Conservation (phyloP, 2,329 filamentous ascomycete species). For the Orbilia ellipsospora region DNA sequence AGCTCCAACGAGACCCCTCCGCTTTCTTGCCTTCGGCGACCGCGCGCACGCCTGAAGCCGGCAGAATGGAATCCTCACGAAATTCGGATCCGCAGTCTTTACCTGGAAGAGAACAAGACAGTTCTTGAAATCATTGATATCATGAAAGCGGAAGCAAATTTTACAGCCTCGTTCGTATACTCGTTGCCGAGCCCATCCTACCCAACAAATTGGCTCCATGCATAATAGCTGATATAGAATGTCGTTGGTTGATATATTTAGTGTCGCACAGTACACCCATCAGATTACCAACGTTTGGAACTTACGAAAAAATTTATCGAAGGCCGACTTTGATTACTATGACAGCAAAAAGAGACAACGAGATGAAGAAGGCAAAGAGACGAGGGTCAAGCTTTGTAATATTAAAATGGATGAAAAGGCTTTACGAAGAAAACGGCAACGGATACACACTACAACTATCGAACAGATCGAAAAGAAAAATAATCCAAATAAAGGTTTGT, state of each 20-base stretch:
- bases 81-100: not conserved
- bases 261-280: constrained; percentile 10
- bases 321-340: constrained; percentile 13
- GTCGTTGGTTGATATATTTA: not conserved
- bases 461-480: not conserved
- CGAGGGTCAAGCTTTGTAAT: constrained; percentile 12
- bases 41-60: no score
- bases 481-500: not conserved
- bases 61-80: constrained; percentile 11
- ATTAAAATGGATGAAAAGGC: not conserved
- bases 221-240: no score
- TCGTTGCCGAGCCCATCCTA: not conserved
- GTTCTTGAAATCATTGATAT: not conserved
- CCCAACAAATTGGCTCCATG: not conserved
- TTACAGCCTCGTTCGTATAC: not conserved
- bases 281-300: constrained; percentile 13
- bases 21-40: no score
- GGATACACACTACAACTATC: not conserved
- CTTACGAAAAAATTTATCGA: constrained; percentile 16
- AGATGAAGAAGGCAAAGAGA: constrained; percentile 17
- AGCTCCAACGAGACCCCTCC: no score
- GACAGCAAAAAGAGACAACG: constrained; percentile 17
- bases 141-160: not conserved
- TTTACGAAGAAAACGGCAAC: constrained; percentile 16
- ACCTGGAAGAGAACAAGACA: constrained; percentile 4